Evolutionary conservation across 106 monocot genomes (phyloP).

Genomic region (Agapanthus africanus): DNA sequence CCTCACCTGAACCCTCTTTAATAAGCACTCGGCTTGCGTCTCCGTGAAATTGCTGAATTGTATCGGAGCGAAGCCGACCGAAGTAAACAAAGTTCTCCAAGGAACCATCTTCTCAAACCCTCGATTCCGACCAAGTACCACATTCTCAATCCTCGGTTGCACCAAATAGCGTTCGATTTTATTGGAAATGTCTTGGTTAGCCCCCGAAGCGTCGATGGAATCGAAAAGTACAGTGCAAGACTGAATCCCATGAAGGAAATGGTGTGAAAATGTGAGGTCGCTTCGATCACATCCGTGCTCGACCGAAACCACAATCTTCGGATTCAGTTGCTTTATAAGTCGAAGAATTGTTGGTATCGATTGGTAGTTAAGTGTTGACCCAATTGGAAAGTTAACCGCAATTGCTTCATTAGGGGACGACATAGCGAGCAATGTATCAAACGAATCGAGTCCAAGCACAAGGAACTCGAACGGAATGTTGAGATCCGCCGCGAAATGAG

Average conservation of each 20-base stretch:
- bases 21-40: slow-evolving; percentile 76
- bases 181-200: slow-evolving; percentile 35
- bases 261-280: slow-evolving; percentile 60
- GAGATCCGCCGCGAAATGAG: slow-evolving; percentile 61
- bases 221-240: slow-evolving; percentile 57
- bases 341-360: slow-evolving; percentile 35
- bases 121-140: slow-evolving; percentile 34
- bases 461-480: slow-evolving; percentile 73
- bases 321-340: slow-evolving; percentile 67
- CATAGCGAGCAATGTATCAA: slow-evolving; percentile 41
- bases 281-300: slow-evolving; percentile 61
- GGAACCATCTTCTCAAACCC: slow-evolving; percentile 43
- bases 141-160: slow-evolving; percentile 59
- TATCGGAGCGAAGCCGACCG: slow-evolving; percentile 45
- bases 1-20: slow-evolving; percentile 73
- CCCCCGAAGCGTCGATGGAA: slow-evolving; percentile 74
- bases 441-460: slow-evolving; percentile 46
- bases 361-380: slow-evolving; percentile 12
- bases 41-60: slow-evolving; percentile 86
- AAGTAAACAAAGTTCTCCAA: slow-evolving; percentile 44
- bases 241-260: slow-evolving; percentile 59
- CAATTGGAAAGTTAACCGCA: slow-evolving; percentile 70
- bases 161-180: slow-evolving; percentile 73
- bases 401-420: slow-evolving; percentile 32
- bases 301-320: slow-evolving; percentile 64